Conservation (phyloP, 2,329 filamentous ascomycete species). For the Emericellopsis cladophorae region DNA sequence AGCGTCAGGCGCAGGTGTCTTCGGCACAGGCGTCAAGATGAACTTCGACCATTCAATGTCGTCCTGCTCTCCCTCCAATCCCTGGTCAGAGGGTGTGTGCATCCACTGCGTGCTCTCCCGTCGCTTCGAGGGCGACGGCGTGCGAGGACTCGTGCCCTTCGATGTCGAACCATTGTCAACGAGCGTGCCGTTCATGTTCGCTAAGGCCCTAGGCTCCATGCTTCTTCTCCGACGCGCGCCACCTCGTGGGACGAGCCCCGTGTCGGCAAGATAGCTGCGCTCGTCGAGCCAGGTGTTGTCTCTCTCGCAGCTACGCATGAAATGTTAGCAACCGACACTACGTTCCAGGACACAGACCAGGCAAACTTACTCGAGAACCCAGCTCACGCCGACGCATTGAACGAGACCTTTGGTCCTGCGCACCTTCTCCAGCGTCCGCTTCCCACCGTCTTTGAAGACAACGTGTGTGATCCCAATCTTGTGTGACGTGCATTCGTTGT, state of each 20-base stretch:
- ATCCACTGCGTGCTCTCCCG: conserved; percentile 43
- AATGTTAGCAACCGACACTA: too few relatives aligned
- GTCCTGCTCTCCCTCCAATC: conserved; percentile 19
- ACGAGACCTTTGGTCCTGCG: conserved; percentile 60
- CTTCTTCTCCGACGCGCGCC: conserved; percentile 63
- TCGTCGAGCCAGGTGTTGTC: conserved; percentile 70
- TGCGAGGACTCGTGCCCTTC: conserved; percentile 15
- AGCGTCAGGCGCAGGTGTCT: conserved; percentile 43
- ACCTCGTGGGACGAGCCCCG: conserved; percentile 52
- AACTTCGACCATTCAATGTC: conserved; percentile 27
- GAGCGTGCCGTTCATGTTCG: conserved; percentile 55
- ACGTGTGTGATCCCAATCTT: conserved; percentile 77
- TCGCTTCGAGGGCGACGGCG: conserved; percentile 36
- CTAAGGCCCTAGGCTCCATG: conserved; percentile 63
- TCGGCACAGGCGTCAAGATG: conserved; percentile 42
- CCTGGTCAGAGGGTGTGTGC: conserved; percentile 35
- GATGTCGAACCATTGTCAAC: conserved; percentile 28
- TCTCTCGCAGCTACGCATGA: conserved; percentile 50
- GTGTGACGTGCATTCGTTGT: conserved; percentile 20
- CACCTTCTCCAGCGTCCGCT: conserved; percentile 71
- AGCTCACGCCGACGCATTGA: conserved; percentile 76
- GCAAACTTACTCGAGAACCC: conserved; percentile 72
- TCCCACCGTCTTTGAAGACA: conserved; percentile 77
- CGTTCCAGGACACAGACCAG: neutral
- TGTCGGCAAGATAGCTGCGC: conserved; percentile 55